A percentile compares a stretch with the other conserved stretches of the same genome.
phyloP scores from a whole-genome alignment of 306 rosid species.

The Ammopiptanthus mongolicus region DNA sequence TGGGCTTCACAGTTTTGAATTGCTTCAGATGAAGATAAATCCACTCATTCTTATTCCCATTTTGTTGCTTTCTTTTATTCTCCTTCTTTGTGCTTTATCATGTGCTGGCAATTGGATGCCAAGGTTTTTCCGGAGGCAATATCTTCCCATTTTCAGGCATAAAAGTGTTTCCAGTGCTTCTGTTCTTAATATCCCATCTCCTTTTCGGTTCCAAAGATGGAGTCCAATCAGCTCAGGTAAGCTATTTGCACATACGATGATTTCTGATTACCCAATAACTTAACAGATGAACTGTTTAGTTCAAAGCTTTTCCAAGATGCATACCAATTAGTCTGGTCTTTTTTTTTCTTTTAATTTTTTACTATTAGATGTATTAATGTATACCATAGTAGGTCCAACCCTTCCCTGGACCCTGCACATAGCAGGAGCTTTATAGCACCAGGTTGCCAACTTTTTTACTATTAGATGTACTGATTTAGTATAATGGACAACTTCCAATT shows the following conservation, averaged over 20 bases:
- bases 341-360: not conserved
- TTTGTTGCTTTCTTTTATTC: constrained; percentile 54
- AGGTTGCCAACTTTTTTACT: not conserved
- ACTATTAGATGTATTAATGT: too few species aligned
- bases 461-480: not conserved
- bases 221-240: constrained; percentile 79
- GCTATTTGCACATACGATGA: constrained; percentile 18
- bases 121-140: constrained; percentile 66
- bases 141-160: constrained; percentile 73
- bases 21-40: constrained; percentile 60
- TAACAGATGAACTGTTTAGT: not conserved
- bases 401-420: too few species aligned
- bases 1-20: constrained; percentile 49
- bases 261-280: constrained; percentile 7
- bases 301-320: not conserved
- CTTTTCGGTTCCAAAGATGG: constrained; percentile 81
- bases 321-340: not conserved
- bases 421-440: too few species aligned
- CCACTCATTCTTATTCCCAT: constrained; percentile 50
- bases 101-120: constrained; percentile 64
- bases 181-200: constrained; percentile 64
- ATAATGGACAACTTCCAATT: not conserved
- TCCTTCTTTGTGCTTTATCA: constrained; percentile 72
- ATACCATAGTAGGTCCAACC: too few species aligned
- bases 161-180: constrained; percentile 61